Conservation (phyloP, 176 grass and related monocot genomes). For the Oryza australiensis region DNA sequence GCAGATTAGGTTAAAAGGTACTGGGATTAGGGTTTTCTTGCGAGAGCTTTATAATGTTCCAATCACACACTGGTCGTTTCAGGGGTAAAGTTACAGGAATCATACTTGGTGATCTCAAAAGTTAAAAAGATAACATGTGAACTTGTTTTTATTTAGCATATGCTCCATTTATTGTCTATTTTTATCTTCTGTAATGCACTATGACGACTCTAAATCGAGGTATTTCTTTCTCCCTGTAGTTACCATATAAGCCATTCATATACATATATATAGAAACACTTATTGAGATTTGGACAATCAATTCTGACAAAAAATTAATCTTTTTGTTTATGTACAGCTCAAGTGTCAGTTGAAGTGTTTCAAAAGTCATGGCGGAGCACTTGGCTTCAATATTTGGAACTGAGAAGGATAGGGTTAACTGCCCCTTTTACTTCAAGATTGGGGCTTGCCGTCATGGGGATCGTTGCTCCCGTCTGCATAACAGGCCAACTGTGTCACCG, state of each 20-base stretch:
- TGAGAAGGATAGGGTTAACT: slow-evolving; percentile 66
- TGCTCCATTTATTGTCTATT: slow-evolving; percentile 27
- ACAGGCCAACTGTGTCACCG: slow-evolving; percentile 56
- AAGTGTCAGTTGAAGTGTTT: slow-evolving; percentile 4
- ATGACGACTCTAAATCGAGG: slow-evolving; percentile 43
- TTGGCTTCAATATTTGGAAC: slow-evolving; percentile 67
- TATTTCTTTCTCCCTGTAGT: slow-evolving; percentile 46
- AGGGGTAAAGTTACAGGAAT: slow-evolving; percentile 47
- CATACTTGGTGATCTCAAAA: slow-evolving; percentile 39
- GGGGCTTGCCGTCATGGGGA: slow-evolving; percentile 63
- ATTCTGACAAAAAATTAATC: background rate
- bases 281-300: background rate
- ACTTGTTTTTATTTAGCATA: slow-evolving; percentile 40
- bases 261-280: background rate
- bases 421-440: slow-evolving; percentile 71
- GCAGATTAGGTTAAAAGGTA: slow-evolving; percentile 61
- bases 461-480: slow-evolving; percentile 59
- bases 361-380: slow-evolving; percentile 47
- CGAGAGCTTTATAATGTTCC: slow-evolving; percentile 43
- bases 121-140: slow-evolving; percentile 34
- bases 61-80: slow-evolving; percentile 26
- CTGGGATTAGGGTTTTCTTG: slow-evolving; percentile 43
- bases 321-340: slow-evolving; percentile 11
- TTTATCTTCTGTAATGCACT: slow-evolving; percentile 44
- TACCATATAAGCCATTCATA: slow-evolving; percentile 20